Percentiles rank a stretch among this genome's conserved stretches.
phyloP scores from a whole-genome alignment of 1,139 yeast species.

The Pichia sp. region DNA sequence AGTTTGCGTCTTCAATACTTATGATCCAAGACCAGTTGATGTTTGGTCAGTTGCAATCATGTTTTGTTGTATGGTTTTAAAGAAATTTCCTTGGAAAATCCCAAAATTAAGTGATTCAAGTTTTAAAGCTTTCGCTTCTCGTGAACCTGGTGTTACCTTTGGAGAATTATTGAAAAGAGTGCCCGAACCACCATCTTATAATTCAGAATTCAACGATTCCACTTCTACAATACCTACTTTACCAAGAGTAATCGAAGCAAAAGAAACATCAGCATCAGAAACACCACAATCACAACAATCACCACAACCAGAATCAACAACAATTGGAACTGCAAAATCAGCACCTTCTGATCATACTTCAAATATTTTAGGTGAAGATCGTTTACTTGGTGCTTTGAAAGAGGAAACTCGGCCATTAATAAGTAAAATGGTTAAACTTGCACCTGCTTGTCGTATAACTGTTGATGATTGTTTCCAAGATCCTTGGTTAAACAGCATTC shows the following conservation, averaged over 20 bases:
- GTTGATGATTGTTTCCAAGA: conserved; percentile 80
- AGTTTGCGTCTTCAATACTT: conserved; percentile 64
- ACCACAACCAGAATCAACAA: not conserved
- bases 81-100: conserved; percentile 95
- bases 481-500: conserved; percentile 60
- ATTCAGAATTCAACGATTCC: conserved; percentile 7
- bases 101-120: conserved; percentile 86
- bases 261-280: conserved; percentile 1
- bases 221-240: not conserved
- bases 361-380: conserved; percentile 59
- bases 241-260: conserved; percentile 12
- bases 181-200: conserved; percentile 29
- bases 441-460: conserved; percentile 80
- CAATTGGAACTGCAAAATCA: not conserved
- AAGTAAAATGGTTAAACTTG: conserved; percentile 69
- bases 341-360: conserved; percentile 39
- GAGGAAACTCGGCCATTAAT: conserved; percentile 59
- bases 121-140: conserved; percentile 58
- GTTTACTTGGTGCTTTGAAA: conserved; percentile 63
- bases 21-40: conserved; percentile 91
- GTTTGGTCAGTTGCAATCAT: conserved; percentile 94
- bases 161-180: conserved; percentile 29
- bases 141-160: conserved; percentile 33
- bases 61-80: conserved; percentile 90
- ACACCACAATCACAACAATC: not conserved